Evolutionary conservation across 2,329 filamentous ascomycete genomes (phyloP).

Genomic region (Cytospora piceicola): DNA sequence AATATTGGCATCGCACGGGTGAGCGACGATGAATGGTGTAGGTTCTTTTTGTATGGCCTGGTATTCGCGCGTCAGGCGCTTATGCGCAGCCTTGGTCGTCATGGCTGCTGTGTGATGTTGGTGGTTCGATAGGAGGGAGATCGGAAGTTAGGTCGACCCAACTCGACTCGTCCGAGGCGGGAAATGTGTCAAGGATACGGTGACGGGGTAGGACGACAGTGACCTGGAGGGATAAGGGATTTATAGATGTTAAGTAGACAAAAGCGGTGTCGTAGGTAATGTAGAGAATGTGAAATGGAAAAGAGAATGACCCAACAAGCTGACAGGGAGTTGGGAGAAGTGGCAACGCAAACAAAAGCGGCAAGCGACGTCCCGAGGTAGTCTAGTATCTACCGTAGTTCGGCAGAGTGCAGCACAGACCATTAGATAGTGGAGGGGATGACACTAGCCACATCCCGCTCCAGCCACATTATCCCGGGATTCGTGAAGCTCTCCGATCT

Average conservation of each 20-base stretch:
- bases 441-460: slow-evolving; percentile 22
- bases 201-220: not conserved
- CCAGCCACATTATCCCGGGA: not conserved
- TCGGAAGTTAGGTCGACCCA: slow-evolving; percentile 2
- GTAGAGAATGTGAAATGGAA: slow-evolving; percentile 10
- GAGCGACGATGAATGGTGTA: slow-evolving; percentile 84
- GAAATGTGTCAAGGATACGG: slow-evolving; percentile 23
- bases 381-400: no score
- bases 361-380: not conserved
- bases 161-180: slow-evolving; percentile 6
- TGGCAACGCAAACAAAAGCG: not conserved
- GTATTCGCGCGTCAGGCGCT: slow-evolving; percentile 61
- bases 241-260: slow-evolving; percentile 3
- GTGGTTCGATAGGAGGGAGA: not conserved
- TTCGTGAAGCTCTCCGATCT: not conserved
- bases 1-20: slow-evolving; percentile 89
- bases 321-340: not conserved
- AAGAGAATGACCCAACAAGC: not conserved
- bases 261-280: not conserved
- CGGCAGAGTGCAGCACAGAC: no score
- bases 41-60: slow-evolving; percentile 72
- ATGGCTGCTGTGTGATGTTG: slow-evolving; percentile 14
- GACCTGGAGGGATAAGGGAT: slow-evolving; percentile 4
- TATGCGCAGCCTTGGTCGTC: slow-evolving; percentile 31
- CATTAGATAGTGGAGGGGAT: no score